These are phyloP conservation scores for Nicotiana tomentosiformis DNA, from an alignment of 257 asterid genomes.

Conservation along the genomic window DNA sequence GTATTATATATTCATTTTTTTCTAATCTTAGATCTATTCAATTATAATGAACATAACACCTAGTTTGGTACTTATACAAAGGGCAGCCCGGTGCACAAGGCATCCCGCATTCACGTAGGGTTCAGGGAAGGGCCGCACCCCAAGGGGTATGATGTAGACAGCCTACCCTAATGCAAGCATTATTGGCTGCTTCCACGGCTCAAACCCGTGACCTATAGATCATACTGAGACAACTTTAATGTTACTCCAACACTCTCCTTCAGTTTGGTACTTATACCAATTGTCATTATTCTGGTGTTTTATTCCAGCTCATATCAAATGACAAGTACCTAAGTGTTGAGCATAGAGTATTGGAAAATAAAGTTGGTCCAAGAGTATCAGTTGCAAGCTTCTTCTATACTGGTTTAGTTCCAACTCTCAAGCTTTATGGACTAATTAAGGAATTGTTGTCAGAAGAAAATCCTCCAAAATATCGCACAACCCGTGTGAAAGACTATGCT, in stretches of 20 bases:
- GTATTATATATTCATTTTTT: neutral
- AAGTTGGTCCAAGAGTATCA: constrained; percentile 48
- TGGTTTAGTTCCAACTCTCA: constrained; percentile 19
- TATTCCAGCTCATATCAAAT: constrained; percentile 46
- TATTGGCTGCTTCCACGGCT: too few relatives aligned
- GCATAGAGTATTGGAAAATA: constrained; percentile 48
- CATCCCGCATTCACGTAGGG: too few relatives aligned
- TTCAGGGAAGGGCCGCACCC: too few relatives aligned
- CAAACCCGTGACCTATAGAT: too few relatives aligned
- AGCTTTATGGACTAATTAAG: constrained; percentile 43
- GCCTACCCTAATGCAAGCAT: too few relatives aligned
- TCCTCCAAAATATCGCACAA: constrained; percentile 49
- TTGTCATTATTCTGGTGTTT: neutral
- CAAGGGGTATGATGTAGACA: too few relatives aligned
- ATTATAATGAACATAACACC: neutral
- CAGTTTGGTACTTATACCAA: neutral
- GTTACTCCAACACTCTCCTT: too few relatives aligned
- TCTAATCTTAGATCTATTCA: neutral
- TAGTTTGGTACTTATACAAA: neutral
- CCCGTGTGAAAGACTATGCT: constrained; percentile 39
- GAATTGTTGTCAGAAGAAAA: constrained; percentile 44
- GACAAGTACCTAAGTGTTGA: constrained; percentile 51
- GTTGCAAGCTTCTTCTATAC: constrained; percentile 62
- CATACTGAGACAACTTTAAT: too few relatives aligned
- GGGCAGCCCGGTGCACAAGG: too few relatives aligned